Base-by-base conservation (phyloP, 192 early-diverging fungal species). In the Backusella macrospora region DNA sequence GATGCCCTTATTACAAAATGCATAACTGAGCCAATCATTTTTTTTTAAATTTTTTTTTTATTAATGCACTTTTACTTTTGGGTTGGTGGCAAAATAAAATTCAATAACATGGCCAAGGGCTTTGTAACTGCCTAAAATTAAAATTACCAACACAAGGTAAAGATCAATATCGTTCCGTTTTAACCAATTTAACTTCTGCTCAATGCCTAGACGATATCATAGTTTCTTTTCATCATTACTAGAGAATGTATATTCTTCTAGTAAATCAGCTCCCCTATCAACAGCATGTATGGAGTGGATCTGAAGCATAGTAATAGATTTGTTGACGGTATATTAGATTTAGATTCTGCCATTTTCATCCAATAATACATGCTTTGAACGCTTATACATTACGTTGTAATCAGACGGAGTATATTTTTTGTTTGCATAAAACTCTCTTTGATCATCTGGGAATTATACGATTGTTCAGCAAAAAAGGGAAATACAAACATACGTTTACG, bases 381-480 rank as follows among this genome's bases (percentile, higher is more conserved):
- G 38, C 4, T 37, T 9, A 18, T 65, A 42, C 16, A 65, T 16
- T 39, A 6, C 18, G 4, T 65, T 37, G 4, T 65, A 65, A 42
- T 65, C 64, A n/a, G 34, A n/a, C 6, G 6, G 14, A n/a, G 34
- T 38, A 16, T 39, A 65, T 65, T 38, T 38, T 39, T 9, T 18
- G 37, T 16, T n/a, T 65, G 37, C 9, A 65, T 65, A 1, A 39
- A 38, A 4, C 38, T 65, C 9, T 38, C 64, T 65, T 65, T 38
- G 5, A 65, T 14, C 34, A 39, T 39, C 16, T 39, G n/a, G 9
- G 34, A 38, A 40, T 65, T 81, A 8, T n/a, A 16, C 8, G 70
- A 66, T 38, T 83, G 76, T 55, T 78, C 79, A 18, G 62, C 67
- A 52, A 71, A 72, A 29, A 78, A 75, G 39, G 79, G 82, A n/a